These are phyloP conservation scores for Diphasiastrum complanatum DNA, from an alignment of 83 land plant species.

Conservation along the genomic window DNA sequence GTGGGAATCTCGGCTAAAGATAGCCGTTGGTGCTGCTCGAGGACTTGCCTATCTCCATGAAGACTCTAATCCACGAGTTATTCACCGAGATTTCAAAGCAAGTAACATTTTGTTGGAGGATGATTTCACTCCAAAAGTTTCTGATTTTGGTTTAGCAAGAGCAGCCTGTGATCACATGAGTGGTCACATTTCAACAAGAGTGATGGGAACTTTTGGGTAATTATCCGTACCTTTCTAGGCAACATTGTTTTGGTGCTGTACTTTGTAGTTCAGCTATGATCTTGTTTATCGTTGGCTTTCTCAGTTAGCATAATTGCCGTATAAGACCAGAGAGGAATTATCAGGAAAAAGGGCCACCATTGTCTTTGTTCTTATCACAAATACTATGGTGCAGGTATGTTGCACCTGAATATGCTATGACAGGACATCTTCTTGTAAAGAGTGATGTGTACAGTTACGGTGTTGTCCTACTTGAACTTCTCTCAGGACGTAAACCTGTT, in stretches of 20 bases:
- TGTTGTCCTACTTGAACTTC: slow-evolving; percentile 60
- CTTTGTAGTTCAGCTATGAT: background rate
- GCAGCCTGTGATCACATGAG: slow-evolving; percentile 59
- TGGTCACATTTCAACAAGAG: slow-evolving; percentile 68
- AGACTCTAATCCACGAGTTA: slow-evolving; percentile 77
- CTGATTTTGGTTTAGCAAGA: slow-evolving; percentile 82
- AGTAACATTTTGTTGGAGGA: slow-evolving; percentile 76
- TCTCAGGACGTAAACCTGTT: slow-evolving; percentile 62
- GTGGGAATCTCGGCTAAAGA: slow-evolving; percentile 73
- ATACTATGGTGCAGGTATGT: no score
- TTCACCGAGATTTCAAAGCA: slow-evolving; percentile 78
- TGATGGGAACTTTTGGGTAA: slow-evolving; percentile 91
- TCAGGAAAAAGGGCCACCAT: no score
- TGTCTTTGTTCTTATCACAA: no score
- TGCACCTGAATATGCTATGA: slow-evolving; percentile 83
- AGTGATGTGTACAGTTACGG: slow-evolving; percentile 78
- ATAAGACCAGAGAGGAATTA: no score
- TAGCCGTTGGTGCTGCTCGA: slow-evolving; percentile 77
- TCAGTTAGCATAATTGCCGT: no score
- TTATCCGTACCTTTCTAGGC: background rate
- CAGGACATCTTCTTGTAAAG: no score
- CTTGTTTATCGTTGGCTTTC: no score
- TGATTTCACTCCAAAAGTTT: slow-evolving; percentile 80
- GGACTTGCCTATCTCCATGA: slow-evolving; percentile 83
- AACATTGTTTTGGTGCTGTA: background rate